Evolutionary conservation across 306 rosid species (phyloP), one percentile per base, ranked within the genome.

Genomic region (Quercus gilva): DNA sequence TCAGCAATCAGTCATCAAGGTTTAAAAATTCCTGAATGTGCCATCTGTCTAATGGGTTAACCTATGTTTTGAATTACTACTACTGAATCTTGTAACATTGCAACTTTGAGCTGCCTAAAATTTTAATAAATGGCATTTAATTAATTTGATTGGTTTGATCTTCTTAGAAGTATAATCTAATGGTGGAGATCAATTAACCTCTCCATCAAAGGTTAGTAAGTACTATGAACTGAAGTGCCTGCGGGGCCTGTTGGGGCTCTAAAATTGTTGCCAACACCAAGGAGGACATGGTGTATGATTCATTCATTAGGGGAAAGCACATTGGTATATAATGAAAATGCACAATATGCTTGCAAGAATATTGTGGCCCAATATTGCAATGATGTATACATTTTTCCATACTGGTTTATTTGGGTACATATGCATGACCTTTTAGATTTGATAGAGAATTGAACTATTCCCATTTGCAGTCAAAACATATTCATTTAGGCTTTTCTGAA

Each of bases 391-490:
- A 18, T 15, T 31, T 28, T 65, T 65, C 11, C 71, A 17, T 18
- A 7, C 71, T 3, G 1, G 41, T 29, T 11, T 65, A 65, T 31
- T 65, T 15, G 33, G 6, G 23, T 29, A 33, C 49, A 17, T 6
- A 31, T 49, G 19, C 23, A 29, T 43, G 19, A 17, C 17, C 71
- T 43, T 41, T 41, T 37, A 19, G 45, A 68, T 52, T 15, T 28
- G 55, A 55, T 65, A 23, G 49, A 49, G 69, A 12, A 26, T 45
- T 41, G 33, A 61, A 70, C 18, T 21, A 64, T 59, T 23, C 71
- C 61, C 57, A 70, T 55, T 74, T 51, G 70, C 63, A 65, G 6
- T 69, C 37, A 57, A 64, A 72, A 82, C 53, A 28, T 19, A 23
- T 80, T 74, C 70, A 71, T 75, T 55, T 64, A 29, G 25, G 51